Conservation (phyloP, 1,284 basidiomycete species). For the Mycosarcoma maydis region DNA sequence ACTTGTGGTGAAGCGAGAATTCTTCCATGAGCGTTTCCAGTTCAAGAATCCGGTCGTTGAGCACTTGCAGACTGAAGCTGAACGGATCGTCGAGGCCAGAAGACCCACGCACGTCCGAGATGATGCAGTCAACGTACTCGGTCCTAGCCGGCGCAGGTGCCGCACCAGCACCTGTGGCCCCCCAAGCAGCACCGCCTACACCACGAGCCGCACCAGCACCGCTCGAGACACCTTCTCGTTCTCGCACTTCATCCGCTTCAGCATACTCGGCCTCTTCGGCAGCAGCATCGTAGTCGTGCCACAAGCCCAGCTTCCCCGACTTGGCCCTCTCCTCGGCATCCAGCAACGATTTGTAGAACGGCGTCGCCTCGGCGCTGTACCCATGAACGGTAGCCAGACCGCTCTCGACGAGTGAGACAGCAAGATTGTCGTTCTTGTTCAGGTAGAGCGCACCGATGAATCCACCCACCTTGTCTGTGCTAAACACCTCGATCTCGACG, state of each 20-base stretch:
- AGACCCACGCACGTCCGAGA: conserved; percentile 80
- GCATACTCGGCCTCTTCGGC: conserved; percentile 33
- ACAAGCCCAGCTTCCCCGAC: conserved; percentile 79
- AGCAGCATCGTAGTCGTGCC: conserved; percentile 71
- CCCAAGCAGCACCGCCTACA: conserved; percentile 24
- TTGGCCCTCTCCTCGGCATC: conserved; percentile 76
- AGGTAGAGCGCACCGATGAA: conserved; percentile 90
- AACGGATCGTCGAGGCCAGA: conserved; percentile 76
- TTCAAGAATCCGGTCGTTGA: conserved; percentile 68
- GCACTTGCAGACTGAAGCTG: conserved; percentile 87
- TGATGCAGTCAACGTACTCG: conserved; percentile 89
- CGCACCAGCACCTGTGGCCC: conserved; percentile 7
- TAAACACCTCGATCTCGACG: conserved; percentile 89
- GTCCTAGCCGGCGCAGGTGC: conserved; percentile 68
- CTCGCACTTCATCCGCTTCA: not conserved
- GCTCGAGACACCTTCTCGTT: not conserved
- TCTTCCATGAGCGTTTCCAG: conserved; percentile 93
- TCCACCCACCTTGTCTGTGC: conserved; percentile 91
- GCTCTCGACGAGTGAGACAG: conserved; percentile 82
- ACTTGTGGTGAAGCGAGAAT: conserved; percentile 72
- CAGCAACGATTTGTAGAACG: conserved; percentile 81
- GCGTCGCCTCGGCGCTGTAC: conserved; percentile 83
- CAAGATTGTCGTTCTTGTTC: conserved; percentile 79
- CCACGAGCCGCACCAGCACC: conserved; percentile 10
- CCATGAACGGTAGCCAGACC: conserved; percentile 83